phyloP scores from a whole-genome alignment of 2,329 filamentous ascomycete genomes.

The Sporothrix pseudoabietina region DNA sequence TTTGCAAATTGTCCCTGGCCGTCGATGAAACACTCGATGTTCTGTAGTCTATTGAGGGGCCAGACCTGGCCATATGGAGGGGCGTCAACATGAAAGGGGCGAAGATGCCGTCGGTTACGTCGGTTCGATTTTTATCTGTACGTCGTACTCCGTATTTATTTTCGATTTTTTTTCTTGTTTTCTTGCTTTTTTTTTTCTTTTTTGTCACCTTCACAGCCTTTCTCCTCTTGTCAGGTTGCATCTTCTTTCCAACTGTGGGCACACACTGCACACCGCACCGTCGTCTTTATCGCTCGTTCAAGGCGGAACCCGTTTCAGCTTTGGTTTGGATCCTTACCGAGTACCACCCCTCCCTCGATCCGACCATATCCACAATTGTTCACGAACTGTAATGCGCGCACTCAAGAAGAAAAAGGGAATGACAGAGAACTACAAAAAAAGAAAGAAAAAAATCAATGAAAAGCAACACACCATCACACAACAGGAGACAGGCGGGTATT shows the following conservation, averaged over 20 bases:
- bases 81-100: not conserved
- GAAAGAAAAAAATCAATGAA: not conserved
- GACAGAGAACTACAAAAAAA: not conserved
- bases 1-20: not conserved
- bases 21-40: constrained; percentile 21
- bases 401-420: not conserved
- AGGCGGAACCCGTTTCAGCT: constrained; percentile 15
- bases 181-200: not conserved
- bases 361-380: not conserved
- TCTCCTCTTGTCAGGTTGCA: not conserved
- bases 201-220: too few species aligned
- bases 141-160: not conserved
- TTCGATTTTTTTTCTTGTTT: too few species aligned
- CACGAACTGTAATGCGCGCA: not conserved
- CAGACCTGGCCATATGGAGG: not conserved
- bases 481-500: not conserved
- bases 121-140: not conserved
- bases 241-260: not conserved
- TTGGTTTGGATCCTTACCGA: not conserved
- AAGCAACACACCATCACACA: not conserved
- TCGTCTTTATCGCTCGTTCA: constrained; percentile 15
- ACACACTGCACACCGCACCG: not conserved
- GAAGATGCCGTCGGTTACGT: not conserved
- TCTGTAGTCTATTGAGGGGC: constrained; percentile 1
- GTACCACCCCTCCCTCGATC: constrained; percentile 11